Percentiles rank a stretch among this genome's conserved stretches.
These are phyloP conservation scores for Beauveria varroae DNA, from an alignment of 2,329 filamentous ascomycete genomes.

Conservation along the genomic window DNA sequence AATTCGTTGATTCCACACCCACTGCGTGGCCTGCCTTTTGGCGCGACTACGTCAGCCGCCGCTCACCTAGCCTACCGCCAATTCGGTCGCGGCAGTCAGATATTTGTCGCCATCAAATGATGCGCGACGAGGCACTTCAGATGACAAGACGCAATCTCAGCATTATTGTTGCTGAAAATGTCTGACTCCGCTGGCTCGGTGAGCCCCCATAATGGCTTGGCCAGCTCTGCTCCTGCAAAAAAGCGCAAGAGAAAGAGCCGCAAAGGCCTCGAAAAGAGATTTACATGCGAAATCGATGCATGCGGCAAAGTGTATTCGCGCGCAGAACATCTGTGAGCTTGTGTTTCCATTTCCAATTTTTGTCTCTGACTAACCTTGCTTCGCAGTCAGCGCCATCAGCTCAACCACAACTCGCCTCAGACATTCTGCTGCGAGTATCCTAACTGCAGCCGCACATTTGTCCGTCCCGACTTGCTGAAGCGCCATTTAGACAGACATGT, in stretches of 20 bases:
- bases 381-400: constrained; percentile 71
- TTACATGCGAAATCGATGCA: constrained; percentile 74
- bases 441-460: constrained; percentile 83
- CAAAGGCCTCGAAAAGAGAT: constrained; percentile 73
- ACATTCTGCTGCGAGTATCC: constrained; percentile 92
- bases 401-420: constrained; percentile 93
- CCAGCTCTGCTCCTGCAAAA: background rate
- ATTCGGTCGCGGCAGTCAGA: background rate
- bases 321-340: constrained; percentile 79
- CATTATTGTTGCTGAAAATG: constrained; percentile 29
- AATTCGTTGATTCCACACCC: background rate
- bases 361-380: constrained; percentile 13
- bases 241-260: constrained; percentile 61
- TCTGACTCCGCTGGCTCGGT: constrained; percentile 46
- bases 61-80: background rate
- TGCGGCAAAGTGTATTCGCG: constrained; percentile 96
- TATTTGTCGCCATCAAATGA: background rate
- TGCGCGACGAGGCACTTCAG: background rate
- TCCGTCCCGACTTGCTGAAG: constrained; percentile 86
- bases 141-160: background rate
- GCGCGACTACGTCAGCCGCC: background rate
- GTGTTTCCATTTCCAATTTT: constrained; percentile 18
- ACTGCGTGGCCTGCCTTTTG: background rate
- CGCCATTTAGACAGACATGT: constrained; percentile 76
- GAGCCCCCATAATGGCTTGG: constrained; percentile 34